Evolutionary conservation across 1,139 yeast genomes (phyloP).

Genomic region (Geotrichum cucujoidarum): DNA sequence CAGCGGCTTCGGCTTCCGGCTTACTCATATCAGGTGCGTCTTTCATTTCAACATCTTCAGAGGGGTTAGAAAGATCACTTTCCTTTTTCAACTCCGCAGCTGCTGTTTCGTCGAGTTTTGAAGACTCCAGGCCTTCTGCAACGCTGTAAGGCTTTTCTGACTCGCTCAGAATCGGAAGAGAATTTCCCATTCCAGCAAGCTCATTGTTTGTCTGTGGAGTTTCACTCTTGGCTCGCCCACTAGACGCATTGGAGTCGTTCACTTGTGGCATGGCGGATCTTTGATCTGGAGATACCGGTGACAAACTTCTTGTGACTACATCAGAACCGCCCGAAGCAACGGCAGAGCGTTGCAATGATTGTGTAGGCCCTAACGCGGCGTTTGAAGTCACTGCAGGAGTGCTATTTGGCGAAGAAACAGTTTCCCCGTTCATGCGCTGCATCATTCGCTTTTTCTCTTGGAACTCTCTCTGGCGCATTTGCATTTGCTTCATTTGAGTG

Average conservation of each 20-base stretch:
- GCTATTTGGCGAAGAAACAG: not conserved
- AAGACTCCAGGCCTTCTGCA: not conserved
- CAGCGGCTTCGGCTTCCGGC: too few species aligned
- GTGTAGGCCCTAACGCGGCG: not conserved
- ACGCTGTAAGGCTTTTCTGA: too few species aligned
- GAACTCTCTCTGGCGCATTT: constrained; percentile 4
- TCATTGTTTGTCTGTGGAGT: constrained; percentile 3
- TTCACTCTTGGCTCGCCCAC: constrained; percentile 3
- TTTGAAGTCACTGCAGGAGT: not conserved
- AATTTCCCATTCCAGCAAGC: too few species aligned
- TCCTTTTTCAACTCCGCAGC: not conserved
- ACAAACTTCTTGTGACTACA: constrained; percentile 2
- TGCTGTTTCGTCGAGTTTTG: not conserved
- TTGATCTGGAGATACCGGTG: not conserved
- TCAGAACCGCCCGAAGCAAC: not conserved
- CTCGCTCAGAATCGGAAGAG: too few species aligned
- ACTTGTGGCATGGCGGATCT: not conserved
- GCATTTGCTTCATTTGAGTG: constrained; percentile 25
- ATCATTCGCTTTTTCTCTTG: constrained; percentile 1
- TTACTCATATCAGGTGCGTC: too few species aligned
- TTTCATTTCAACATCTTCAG: not conserved
- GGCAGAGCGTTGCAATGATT: not conserved
- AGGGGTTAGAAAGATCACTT: not conserved
- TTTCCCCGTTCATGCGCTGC: not conserved
- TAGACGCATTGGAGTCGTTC: not conserved